Evolutionary conservation across 129 eudicot genomes (phyloP).

Genomic region (Pseudognaphalium luteoalbum): DNA sequence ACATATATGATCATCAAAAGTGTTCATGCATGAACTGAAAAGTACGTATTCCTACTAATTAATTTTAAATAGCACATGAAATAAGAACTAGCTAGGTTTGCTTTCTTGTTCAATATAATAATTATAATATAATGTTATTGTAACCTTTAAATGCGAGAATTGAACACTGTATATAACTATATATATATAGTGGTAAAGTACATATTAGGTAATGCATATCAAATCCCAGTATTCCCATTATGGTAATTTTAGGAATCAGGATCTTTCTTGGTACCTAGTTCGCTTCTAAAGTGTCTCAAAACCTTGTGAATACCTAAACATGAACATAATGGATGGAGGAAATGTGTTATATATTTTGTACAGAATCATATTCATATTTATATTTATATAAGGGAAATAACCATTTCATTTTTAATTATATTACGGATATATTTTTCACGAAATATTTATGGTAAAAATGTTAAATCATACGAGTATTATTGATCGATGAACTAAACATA

Average conservation of each 20-base stretch:
- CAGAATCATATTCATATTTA: too few relatives aligned
- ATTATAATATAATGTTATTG: background rate
- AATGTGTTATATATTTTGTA: too few relatives aligned
- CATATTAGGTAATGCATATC: slow-evolving; percentile 14
- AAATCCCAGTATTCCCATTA: background rate
- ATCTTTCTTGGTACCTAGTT: slow-evolving; percentile 1
- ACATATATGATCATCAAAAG: slow-evolving; percentile 10
- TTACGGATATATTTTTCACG: too few relatives aligned
- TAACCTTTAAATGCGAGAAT: background rate
- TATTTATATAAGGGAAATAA: too few relatives aligned
- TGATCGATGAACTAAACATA: too few relatives aligned
- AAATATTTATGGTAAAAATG: too few relatives aligned
- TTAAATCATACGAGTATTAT: too few relatives aligned
- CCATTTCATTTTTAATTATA: too few relatives aligned
- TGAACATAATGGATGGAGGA: too few relatives aligned
- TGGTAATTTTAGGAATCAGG: background rate
- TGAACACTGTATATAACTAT: too few relatives aligned
- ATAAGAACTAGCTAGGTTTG: background rate
- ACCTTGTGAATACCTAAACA: background rate
- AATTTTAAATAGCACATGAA: background rate
- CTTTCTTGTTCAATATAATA: background rate
- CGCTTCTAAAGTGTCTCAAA: background rate
- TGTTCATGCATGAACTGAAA: slow-evolving; percentile 6
- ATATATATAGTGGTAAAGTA: background rate
- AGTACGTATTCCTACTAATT: slow-evolving; percentile 10